Evolutionary conservation across 2,329 filamentous ascomycete genomes (phyloP).

Genomic region (Didymella lethalis): DNA sequence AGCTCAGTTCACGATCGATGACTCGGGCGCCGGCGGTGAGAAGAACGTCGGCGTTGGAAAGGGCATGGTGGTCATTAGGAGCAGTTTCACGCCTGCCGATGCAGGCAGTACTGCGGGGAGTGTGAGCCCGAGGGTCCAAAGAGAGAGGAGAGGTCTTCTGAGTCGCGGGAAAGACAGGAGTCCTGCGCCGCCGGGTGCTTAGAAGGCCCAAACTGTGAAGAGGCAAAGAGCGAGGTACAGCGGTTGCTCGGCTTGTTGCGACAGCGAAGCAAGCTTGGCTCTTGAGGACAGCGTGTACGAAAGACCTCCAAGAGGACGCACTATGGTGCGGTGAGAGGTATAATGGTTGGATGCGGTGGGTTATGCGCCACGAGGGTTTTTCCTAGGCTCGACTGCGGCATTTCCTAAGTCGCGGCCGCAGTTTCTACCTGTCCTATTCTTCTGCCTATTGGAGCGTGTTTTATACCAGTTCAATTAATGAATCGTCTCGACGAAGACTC

Average conservation of each 20-base stretch:
- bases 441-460: background rate
- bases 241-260: slow-evolving; percentile 1
- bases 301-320: background rate
- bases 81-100: slow-evolving; percentile 68
- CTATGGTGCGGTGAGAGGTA: background rate
- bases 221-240: background rate
- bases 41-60: slow-evolving; percentile 78
- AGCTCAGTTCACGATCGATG: slow-evolving; percentile 88
- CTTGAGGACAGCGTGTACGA: background rate
- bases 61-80: slow-evolving; percentile 76
- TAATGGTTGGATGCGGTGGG: background rate
- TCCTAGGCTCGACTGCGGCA: slow-evolving; percentile 3
- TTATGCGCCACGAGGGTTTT: background rate
- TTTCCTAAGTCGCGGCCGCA: background rate
- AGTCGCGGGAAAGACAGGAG: slow-evolving; percentile 51
- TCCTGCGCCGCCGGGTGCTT: slow-evolving; percentile 18
- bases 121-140: slow-evolving; percentile 31
- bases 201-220: background rate
- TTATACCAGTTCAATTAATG: slow-evolving; percentile 5
- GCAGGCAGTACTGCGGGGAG: slow-evolving; percentile 43
- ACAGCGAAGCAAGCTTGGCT: background rate
- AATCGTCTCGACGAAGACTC: background rate
- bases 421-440: background rate
- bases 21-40: slow-evolving; percentile 71
- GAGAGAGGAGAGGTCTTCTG: slow-evolving; percentile 55